Conservation (phyloP, 164 flowering plant genomes). For the Houttuynia cordata region DNA sequence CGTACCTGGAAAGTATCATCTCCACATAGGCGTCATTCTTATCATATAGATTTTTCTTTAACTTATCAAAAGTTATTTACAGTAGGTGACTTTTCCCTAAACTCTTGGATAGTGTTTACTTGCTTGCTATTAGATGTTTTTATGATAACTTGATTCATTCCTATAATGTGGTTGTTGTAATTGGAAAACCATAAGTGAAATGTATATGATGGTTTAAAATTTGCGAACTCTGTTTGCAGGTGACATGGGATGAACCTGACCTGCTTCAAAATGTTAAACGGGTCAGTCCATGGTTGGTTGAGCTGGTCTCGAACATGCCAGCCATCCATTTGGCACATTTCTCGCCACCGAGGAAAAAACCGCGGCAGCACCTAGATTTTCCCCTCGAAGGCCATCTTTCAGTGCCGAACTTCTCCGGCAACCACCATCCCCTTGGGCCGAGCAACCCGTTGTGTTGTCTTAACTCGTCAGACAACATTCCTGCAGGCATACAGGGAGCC, state of each 20-base stretch:
- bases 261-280: constrained; percentile 85
- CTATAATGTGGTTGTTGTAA: too few species aligned
- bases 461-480: constrained; percentile 43
- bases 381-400: constrained; percentile 46
- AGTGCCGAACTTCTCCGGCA: constrained; percentile 40
- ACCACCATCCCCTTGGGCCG: constrained; percentile 49
- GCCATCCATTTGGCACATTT: constrained; percentile 59
- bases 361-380: constrained; percentile 51
- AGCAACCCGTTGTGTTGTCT: constrained; percentile 55
- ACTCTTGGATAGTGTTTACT: too few species aligned
- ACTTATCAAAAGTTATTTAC: too few species aligned
- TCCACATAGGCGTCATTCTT: too few species aligned
- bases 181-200: too few species aligned
- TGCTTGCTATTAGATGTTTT: too few species aligned
- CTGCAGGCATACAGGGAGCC: constrained; percentile 99
- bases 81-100: too few species aligned
- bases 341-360: constrained; percentile 74
- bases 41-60: too few species aligned
- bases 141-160: too few species aligned
- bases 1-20: too few species aligned
- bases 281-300: constrained; percentile 97
- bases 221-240: constrained; percentile 26
- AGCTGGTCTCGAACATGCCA: constrained; percentile 75
- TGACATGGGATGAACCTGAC: constrained; percentile 95
- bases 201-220: too few species aligned